Conservation (phyloP, 371 early-diverging fungal species). For the Saksenaea vasiformis region DNA sequence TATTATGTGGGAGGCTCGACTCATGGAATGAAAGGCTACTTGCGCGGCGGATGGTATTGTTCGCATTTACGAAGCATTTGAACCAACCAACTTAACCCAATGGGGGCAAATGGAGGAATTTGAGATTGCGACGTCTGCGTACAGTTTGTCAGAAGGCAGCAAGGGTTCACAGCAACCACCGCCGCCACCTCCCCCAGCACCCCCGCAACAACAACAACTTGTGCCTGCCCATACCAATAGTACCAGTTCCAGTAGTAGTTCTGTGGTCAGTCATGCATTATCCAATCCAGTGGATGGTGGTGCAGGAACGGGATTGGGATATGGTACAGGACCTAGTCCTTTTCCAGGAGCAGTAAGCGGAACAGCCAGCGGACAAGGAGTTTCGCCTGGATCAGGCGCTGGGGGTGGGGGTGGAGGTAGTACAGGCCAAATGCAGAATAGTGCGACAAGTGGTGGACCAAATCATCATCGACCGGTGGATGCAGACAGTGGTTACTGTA, state of each 20-base stretch:
- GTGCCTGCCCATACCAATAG: slow-evolving; percentile 36
- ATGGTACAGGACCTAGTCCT: slow-evolving; percentile 7
- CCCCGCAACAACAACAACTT: slow-evolving; percentile 18
- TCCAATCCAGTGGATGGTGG: slow-evolving; percentile 29
- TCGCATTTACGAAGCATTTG: slow-evolving; percentile 89
- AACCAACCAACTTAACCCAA: slow-evolving; percentile 74
- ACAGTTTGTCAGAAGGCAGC: slow-evolving; percentile 6
- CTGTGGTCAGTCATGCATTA: slow-evolving; percentile 36
- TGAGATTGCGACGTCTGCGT: slow-evolving; percentile 29
- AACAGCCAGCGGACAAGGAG: slow-evolving; percentile 17
- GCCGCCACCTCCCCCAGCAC: slow-evolving; percentile 4
- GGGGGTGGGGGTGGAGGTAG: not conserved
- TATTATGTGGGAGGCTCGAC: not conserved
- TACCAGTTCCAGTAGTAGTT: slow-evolving; percentile 38
- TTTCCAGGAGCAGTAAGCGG: slow-evolving; percentile 10
- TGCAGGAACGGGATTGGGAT: not conserved
- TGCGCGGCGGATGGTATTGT: slow-evolving; percentile 86
- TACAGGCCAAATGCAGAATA: not conserved
- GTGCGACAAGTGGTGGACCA: slow-evolving; percentile 1
- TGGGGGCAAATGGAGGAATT: slow-evolving; percentile 85
- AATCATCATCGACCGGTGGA: slow-evolving; percentile 39
- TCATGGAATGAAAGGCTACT: slow-evolving; percentile 64
- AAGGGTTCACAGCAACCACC: slow-evolving; percentile 10
- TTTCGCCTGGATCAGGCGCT: slow-evolving; percentile 28
- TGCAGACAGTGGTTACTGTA: slow-evolving; percentile 67